Evolutionary conservation across 768 basidiomycete species (phyloP).

Genomic region (Pleurotus tuoliensis): DNA sequence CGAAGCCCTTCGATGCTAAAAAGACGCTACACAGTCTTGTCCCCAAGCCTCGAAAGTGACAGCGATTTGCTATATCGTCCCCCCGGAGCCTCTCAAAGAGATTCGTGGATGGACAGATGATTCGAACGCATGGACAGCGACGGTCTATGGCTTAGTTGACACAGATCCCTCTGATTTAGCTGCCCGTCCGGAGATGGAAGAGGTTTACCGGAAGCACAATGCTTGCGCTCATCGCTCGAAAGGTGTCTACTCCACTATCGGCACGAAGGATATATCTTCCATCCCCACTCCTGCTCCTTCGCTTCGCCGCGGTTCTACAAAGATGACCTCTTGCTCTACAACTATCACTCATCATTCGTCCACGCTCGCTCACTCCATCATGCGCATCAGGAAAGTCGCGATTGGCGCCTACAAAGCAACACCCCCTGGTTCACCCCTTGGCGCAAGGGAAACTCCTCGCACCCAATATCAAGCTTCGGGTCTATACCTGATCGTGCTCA

Average conservation of each 20-base stretch:
- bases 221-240: slow-evolving; percentile 47
- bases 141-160: slow-evolving; percentile 52
- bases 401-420: slow-evolving; percentile 37
- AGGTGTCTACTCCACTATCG: slow-evolving; percentile 47
- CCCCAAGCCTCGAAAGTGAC: slow-evolving; percentile 36
- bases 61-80: slow-evolving; percentile 24
- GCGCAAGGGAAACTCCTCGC: slow-evolving; percentile 64
- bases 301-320: slow-evolving; percentile 16
- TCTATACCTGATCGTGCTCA: slow-evolving; percentile 30
- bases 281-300: slow-evolving; percentile 5
- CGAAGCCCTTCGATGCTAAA: slow-evolving; percentile 38
- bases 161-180: slow-evolving; percentile 17
- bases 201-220: slow-evolving; percentile 40
- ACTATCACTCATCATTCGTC: slow-evolving; percentile 52
- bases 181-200: slow-evolving; percentile 19
- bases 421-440: slow-evolving; percentile 50
- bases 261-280: slow-evolving; percentile 20
- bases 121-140: slow-evolving; percentile 61
- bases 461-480: slow-evolving; percentile 38
- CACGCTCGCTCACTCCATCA: slow-evolving; percentile 7
- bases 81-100: slow-evolving; percentile 29
- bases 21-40: slow-evolving; percentile 47
- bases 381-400: background rate
- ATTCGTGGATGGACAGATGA: slow-evolving; percentile 65
- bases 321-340: slow-evolving; percentile 46